These are phyloP conservation scores for Musa troglodytarum DNA, from an alignment of 176 grass and related monocot genomes.

Conservation along the genomic window DNA sequence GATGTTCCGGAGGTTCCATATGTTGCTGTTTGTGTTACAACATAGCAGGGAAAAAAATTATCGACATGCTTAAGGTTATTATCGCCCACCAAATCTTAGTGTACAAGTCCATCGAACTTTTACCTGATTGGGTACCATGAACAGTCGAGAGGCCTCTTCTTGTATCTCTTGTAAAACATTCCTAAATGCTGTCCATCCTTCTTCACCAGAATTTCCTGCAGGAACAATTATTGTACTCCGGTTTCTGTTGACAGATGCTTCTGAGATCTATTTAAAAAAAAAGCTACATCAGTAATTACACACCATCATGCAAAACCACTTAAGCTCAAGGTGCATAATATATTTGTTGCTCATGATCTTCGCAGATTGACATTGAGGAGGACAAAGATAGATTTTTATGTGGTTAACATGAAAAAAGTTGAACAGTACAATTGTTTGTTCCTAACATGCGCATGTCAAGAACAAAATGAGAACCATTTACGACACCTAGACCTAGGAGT, in stretches of 20 bases:
- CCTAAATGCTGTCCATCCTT: constrained; percentile 96
- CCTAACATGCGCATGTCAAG: background rate
- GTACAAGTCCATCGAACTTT: background rate
- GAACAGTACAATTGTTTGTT: background rate
- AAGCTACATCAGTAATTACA: background rate
- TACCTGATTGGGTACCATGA: constrained; percentile 77
- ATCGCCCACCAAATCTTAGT: background rate
- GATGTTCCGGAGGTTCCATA: constrained; percentile 64
- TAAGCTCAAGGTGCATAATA: background rate
- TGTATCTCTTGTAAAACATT: constrained; percentile 86
- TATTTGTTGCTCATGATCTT: background rate
- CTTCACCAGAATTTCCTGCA: constrained; percentile 88
- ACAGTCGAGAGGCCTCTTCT: constrained; percentile 59
- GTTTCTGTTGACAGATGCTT: constrained; percentile 93
- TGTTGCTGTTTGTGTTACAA: constrained; percentile 48
- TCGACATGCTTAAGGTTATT: background rate
- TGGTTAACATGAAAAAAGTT: background rate
- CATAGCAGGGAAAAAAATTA: constrained; percentile 20
- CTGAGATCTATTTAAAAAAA: constrained; percentile 56
- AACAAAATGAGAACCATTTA: background rate
- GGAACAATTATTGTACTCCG: constrained; percentile 96
- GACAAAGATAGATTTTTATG: background rate
- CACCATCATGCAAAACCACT: background rate
- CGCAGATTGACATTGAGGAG: background rate
- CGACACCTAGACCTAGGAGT: background rate